Evolutionary conservation across 1,284 basidiomycete genomes (phyloP), one percentile per base, ranked within the genome.

Genomic region (Pseudozyma tsukubaensis): DNA sequence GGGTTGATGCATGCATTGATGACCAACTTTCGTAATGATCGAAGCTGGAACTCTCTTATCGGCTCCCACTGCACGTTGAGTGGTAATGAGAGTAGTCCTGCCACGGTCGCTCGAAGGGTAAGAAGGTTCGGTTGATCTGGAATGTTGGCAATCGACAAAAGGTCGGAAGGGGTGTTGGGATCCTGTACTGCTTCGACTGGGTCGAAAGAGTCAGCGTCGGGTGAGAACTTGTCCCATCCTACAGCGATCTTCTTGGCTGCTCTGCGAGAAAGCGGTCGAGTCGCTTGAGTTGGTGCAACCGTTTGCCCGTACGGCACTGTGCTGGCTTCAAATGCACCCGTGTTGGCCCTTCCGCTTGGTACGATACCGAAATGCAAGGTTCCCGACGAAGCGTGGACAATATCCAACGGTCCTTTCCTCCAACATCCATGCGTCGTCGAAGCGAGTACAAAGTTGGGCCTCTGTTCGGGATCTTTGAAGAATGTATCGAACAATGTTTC

Each of bases 1-100:
- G 95, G 91, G 82, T 97, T 96, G 85, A 98, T 89, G 79, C 91
- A 89, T 13, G 91, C 88, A 84, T 97, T 95, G 72, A 93, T 89
- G 36, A 92, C 92, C 55, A 97, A 87, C 85, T 96, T 97, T 71
- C 90, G 89, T 35, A 92, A 89, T 85, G 94, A 89, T 7, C 88
- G 87, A 35, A 90, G 86, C 72, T 94, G 91, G 19, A 96, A 85
- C 16, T 90, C 87, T 1, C 89, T 86, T 73, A 93, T 89, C 0
- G 92, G 89, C 32, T 88, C 87, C 90, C 94, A 94, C 21, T 82
- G 75, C 35, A 82, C 80, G 29, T 79, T 72, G 32, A 84, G 72
- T 16, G 82, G 78, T 6, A 83, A 59, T 4, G 73, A 66, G 12
- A 82, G 77, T 8, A 83, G 58, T 3, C 68, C 60, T 1, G 81